These are phyloP conservation scores for Stevia rebaudiana DNA, from an alignment of 140 eudicot species.

Conservation along the genomic window DNA sequence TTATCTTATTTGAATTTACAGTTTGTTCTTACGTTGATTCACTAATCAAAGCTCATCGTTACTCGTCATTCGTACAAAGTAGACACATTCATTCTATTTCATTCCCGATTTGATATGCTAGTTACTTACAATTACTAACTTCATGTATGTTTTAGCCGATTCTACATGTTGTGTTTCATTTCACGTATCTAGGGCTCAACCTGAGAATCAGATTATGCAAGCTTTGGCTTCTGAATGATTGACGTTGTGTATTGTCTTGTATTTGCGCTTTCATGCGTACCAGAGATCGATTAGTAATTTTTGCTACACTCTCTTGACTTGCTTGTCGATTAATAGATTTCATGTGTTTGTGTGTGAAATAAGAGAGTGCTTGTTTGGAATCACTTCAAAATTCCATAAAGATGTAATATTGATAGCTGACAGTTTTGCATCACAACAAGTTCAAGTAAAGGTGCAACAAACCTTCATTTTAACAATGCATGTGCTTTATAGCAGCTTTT, in stretches of 20 bases:
- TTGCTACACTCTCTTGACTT: neutral
- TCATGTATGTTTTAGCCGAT: slow-evolving; percentile 4
- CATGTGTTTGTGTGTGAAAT: neutral
- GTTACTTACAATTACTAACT: neutral
- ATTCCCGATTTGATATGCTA: neutral
- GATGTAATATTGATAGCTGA: neutral
- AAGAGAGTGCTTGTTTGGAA: neutral
- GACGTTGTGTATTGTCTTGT: neutral
- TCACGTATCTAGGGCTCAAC: slow-evolving; percentile 25
- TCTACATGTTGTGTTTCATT: slow-evolving; percentile 4
- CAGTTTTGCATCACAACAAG: neutral
- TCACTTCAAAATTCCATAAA: neutral
- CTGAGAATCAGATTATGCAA: neutral
- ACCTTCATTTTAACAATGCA: neutral
- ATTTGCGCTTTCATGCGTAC: neutral
- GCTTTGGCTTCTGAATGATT: slow-evolving; percentile 6
- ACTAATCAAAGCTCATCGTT: slow-evolving; percentile 8
- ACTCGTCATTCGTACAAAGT: neutral
- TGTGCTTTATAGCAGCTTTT: neutral
- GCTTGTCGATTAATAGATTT: neutral
- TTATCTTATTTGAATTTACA: slow-evolving; percentile 1
- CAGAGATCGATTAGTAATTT: neutral
- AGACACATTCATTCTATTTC: neutral
- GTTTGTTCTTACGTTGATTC: neutral
- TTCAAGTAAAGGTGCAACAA: slow-evolving; percentile 1